These are phyloP conservation scores for Trametes cinnabarina DNA, from an alignment of 768 basidiomycete species.

Conservation along the genomic window DNA sequence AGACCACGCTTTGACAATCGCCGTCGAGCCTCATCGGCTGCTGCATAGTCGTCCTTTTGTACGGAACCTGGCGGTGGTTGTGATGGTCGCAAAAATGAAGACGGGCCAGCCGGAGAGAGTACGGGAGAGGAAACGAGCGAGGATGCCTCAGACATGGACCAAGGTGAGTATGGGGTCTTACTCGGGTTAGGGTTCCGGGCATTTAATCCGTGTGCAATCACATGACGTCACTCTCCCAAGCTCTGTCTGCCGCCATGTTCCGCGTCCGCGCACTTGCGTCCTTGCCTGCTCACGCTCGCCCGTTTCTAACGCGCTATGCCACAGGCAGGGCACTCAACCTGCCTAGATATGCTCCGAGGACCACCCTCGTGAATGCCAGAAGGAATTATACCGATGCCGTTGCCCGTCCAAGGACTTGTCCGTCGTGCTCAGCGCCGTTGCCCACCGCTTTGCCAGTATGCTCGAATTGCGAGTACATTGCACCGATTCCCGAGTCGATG, in stretches of 20 bases:
- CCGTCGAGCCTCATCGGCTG: conserved; percentile 46
- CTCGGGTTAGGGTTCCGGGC: conserved; percentile 15
- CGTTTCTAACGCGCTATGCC: background rate
- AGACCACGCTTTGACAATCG: conserved; percentile 37
- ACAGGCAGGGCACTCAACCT: background rate
- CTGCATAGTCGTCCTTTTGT: conserved; percentile 40
- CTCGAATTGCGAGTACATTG: conserved; percentile 65
- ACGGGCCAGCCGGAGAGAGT: conserved; percentile 19
- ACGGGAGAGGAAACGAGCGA: background rate
- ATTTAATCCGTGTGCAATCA: background rate
- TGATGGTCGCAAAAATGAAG: background rate
- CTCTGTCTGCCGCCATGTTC: conserved; percentile 22
- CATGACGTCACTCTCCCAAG: conserved; percentile 25
- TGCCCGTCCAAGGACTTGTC: conserved; percentile 39
- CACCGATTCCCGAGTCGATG: conserved; percentile 49
- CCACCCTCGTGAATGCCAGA: background rate
- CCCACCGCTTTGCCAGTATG: conserved; percentile 74
- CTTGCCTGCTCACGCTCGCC: background rate
- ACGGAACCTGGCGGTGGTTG: conserved; percentile 41
- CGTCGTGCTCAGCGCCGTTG: conserved; percentile 59
- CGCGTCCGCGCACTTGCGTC: conserved; percentile 16
- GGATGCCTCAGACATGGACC: conserved; percentile 19
- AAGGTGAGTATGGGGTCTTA: background rate
- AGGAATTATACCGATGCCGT: background rate
- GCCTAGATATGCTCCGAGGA: background rate